Conservation (phyloP, 768 basidiomycete genomes). For the Mycena sanguinolenta region DNA sequence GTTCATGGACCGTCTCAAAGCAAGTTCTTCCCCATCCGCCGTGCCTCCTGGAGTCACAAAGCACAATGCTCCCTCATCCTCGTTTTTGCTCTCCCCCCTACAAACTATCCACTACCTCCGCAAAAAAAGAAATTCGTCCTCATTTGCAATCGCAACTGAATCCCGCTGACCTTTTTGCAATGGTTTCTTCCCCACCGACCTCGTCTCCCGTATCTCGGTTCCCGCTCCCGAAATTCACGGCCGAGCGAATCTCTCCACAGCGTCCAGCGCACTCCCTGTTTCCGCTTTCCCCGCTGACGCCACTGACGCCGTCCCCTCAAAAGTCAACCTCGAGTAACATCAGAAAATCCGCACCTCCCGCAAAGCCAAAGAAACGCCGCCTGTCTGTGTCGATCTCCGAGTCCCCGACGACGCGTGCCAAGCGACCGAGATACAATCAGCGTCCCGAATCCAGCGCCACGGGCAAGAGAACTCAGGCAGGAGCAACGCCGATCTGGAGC, state of each 20-base stretch:
- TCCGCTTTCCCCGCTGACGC: conserved; percentile 46
- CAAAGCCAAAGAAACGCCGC: conserved; percentile 41
- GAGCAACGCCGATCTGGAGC: conserved; percentile 44
- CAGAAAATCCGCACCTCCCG: conserved; percentile 33
- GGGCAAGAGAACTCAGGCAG: background rate
- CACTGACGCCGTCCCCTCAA: conserved; percentile 41
- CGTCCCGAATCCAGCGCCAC: background rate
- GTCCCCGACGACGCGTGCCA: conserved; percentile 22
- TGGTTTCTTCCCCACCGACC: background rate
- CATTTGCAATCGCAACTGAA: background rate
- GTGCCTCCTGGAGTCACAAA: background rate
- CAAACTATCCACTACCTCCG: conserved; percentile 1
- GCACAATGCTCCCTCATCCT: background rate
- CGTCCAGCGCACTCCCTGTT: conserved; percentile 13
- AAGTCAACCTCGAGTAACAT: conserved; percentile 14
- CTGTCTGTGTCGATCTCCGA: conserved; percentile 9
- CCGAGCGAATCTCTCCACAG: conserved; percentile 1
- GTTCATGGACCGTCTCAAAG: conserved; percentile 32
- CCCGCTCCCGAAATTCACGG: background rate
- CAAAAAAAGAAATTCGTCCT: conserved; percentile 31
- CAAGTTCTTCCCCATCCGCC: conserved; percentile 7
- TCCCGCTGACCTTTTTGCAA: background rate
- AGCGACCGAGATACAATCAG: conserved; percentile 23
- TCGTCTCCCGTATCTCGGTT: conserved; percentile 1
- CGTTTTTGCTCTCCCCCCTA: conserved; percentile 28